phyloP scores from a whole-genome alignment of 2,329 filamentous ascomycete species.

The Coniochaeta prunicola region DNA sequence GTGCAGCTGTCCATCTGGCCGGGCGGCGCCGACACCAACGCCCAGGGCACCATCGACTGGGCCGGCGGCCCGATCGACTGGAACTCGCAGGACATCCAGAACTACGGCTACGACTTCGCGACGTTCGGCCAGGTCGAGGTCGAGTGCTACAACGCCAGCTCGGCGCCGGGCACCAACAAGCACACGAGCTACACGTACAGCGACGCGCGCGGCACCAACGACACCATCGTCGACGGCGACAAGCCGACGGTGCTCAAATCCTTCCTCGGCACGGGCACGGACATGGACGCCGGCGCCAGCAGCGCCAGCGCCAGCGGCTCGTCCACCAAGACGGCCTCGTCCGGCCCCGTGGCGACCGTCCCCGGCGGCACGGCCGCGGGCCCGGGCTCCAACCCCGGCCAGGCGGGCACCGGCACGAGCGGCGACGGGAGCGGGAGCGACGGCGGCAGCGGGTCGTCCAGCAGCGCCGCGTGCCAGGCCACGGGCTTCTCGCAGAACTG shows the following conservation, averaged over 20 bases:
- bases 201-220: conserved; percentile 57
- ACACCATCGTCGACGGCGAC: conserved; percentile 69
- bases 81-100: conserved; percentile 72
- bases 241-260: conserved; percentile 71
- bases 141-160: conserved; percentile 68
- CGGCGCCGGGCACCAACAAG: conserved; percentile 58
- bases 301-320: conserved; percentile 6
- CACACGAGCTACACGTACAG: conserved; percentile 72
- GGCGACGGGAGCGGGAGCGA: conserved; percentile 10
- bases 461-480: conserved; percentile 23
- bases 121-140: conserved; percentile 71
- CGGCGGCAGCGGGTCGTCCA: conserved; percentile 11
- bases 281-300: conserved; percentile 50
- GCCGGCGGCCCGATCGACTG: conserved; percentile 87
- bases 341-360: conserved; percentile 11
- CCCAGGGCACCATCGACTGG: conserved; percentile 81
- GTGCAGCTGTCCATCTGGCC: conserved; percentile 96
- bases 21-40: conserved; percentile 73
- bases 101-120: conserved; percentile 83
- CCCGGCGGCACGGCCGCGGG: conserved; percentile 17
- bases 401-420: conserved; percentile 8
- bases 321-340: conserved; percentile 6
- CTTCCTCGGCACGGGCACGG: conserved; percentile 70
- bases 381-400: conserved; percentile 13
- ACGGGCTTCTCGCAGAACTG: conserved; percentile 35